A percentile compares a stretch with the other conserved stretches of the same genome.
phyloP scores from a whole-genome alignment of 2,329 filamentous ascomycete species.

The Trichoderma gracile region DNA sequence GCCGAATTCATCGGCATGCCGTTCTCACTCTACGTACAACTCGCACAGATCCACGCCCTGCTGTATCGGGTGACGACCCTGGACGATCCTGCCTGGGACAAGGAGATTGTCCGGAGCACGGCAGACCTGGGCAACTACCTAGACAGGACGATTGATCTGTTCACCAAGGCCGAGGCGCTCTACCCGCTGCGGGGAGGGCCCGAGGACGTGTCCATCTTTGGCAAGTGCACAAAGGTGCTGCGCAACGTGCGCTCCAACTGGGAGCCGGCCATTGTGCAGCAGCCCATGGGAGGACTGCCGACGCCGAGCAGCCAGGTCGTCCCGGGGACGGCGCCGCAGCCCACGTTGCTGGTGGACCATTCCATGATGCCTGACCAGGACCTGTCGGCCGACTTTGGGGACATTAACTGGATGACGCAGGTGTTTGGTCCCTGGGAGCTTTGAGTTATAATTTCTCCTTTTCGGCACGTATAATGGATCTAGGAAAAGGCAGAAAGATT shows the following conservation, averaged over 20 bases:
- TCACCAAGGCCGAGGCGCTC: slow-evolving; percentile 32
- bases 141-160: slow-evolving; percentile 39
- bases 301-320: slow-evolving; percentile 35
- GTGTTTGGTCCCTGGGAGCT: slow-evolving; percentile 43
- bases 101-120: slow-evolving; percentile 39
- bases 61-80: slow-evolving; percentile 44
- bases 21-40: slow-evolving; percentile 38
- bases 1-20: slow-evolving; percentile 38
- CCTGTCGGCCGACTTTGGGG: slow-evolving; percentile 37
- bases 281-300: slow-evolving; percentile 34
- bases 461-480: too few relatives aligned
- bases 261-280: slow-evolving; percentile 40
- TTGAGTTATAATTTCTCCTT: slow-evolving; percentile 28
- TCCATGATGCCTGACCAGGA: slow-evolving; percentile 28
- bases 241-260: slow-evolving; percentile 39
- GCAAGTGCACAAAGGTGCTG: slow-evolving; percentile 41
- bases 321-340: slow-evolving; percentile 22
- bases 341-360: slow-evolving; percentile 7
- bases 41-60: slow-evolving; percentile 41
- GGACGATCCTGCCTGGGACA: slow-evolving; percentile 47
- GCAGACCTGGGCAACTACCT: slow-evolving; percentile 41
- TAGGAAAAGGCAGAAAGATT: too few relatives aligned
- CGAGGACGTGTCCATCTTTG: slow-evolving; percentile 37
- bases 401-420: slow-evolving; percentile 43
- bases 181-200: slow-evolving; percentile 36